Base-by-base conservation (phyloP, 1,284 basidiomycete species). In the Takashimella koratensis region DNA sequence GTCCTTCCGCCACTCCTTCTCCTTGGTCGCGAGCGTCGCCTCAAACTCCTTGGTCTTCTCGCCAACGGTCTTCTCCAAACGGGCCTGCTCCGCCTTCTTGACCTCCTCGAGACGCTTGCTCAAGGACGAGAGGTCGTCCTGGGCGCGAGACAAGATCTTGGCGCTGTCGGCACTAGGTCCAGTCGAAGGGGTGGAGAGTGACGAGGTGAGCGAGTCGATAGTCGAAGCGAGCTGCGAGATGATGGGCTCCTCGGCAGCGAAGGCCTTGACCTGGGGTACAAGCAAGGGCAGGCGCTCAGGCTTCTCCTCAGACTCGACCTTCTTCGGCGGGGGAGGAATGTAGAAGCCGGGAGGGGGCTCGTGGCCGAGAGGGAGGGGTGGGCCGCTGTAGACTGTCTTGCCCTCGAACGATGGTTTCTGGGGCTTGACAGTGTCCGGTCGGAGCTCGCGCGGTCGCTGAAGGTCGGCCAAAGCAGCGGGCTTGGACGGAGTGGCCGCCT, bases 161-260 rank as follows among this genome's bases (percentile, higher is more conserved):
- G 83, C 83, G 44, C 85, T 83, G 45, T 84, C 86, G 64, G 86
- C 64, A 52, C 57, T 84, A 51, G 80, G 74, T 2, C 84, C 84
- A 1, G 80, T 73, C n/a, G 90, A 86, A 64, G 87, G 87, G 2
- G 65, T 57, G 3, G 73, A 67, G 40, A 97, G 79, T 77, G 88
- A 94, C 11, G 85, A 83, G 19, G 93, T 86, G 48, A 98, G 86
- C 69, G 87, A 84, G 77, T 98, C 95, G 65, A 98, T 98, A 43
- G 92, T 95, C 12, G 84, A 82, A 3, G 94, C 95, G 16, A 98
- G 85, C 73, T 97, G 91, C 1, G 86, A 81, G 58, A 98, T 87
- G 67, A 97, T 86, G 16, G 95, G 94, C 69, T 83, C 82, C 63
- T 95, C 89, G 5, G 86, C 86, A 43, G 80, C 81, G 49, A 93